These are phyloP conservation scores for Actinomucor elegans DNA, from an alignment of 371 early-diverging fungal genomes.

Conservation along the genomic window DNA sequence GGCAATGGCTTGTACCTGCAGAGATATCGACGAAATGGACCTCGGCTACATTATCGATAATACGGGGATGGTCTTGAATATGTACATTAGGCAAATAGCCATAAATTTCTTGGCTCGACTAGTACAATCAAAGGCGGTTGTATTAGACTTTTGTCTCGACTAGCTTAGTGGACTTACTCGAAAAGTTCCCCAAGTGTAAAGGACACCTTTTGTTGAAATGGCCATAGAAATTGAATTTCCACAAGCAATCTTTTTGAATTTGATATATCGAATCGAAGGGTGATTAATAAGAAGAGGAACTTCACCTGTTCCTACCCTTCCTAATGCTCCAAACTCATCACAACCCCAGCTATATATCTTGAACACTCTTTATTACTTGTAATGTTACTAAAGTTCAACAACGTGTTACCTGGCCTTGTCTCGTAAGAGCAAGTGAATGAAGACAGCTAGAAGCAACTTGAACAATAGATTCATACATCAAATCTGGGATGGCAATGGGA, in stretches of 20 bases:
- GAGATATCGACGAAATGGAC: conserved; percentile 71
- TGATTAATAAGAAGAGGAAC: conserved; percentile 58
- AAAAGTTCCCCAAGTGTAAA: conserved; percentile 97
- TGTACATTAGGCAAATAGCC: conserved; percentile 42
- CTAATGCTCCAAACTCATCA: conserved; percentile 96
- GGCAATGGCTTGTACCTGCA: conserved; percentile 88
- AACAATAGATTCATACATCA: conserved; percentile 62
- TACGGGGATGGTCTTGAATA: conserved; percentile 66
- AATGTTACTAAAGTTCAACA: background rate
- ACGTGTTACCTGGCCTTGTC: conserved; percentile 63
- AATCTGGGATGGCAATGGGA: conserved; percentile 68
- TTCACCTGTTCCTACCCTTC: conserved; percentile 78
- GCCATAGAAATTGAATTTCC: conserved; percentile 92
- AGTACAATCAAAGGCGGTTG: no score
- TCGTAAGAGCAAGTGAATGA: conserved; percentile 81
- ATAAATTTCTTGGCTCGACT: conserved; percentile 61
- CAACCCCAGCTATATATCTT: conserved; percentile 94
- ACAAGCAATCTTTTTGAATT: conserved; percentile 83
- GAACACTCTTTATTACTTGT: background rate
- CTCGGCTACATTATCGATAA: conserved; percentile 32
- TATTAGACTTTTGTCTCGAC: no score
- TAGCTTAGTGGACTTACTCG: conserved; percentile 64
- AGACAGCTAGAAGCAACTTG: conserved; percentile 83
- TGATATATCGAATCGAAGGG: conserved; percentile 56
- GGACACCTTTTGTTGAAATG: conserved; percentile 76